Evolutionary conservation across 2,329 filamentous ascomycete species (phyloP).

Genomic region (Diaporthe ampelina): DNA sequence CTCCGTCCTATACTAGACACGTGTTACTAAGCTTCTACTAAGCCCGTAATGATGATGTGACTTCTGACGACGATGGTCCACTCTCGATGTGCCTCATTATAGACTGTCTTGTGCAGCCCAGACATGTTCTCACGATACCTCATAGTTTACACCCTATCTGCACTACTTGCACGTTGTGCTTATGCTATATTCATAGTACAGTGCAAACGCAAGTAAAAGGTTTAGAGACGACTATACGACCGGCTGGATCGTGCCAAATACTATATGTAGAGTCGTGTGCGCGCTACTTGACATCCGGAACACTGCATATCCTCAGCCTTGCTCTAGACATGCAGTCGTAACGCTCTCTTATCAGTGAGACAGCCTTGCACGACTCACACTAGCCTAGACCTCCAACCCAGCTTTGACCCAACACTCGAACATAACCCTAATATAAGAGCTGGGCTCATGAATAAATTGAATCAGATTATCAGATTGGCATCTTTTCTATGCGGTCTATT

Average conservation of each 20-base stretch:
- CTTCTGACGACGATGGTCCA: not conserved
- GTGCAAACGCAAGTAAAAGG: no score
- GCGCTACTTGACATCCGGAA: not conserved
- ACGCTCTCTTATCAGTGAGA: not conserved
- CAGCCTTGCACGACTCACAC: not conserved
- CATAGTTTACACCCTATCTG: no score
- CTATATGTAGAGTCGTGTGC: not conserved
- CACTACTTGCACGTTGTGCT: no score
- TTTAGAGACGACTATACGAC: not conserved
- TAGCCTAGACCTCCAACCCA: not conserved
- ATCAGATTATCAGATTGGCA: no score
- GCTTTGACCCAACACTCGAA: not conserved
- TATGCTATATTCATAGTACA: not conserved
- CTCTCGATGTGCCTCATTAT: not conserved
- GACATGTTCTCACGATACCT: not conserved
- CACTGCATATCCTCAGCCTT: not conserved
- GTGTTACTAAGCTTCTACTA: conserved; percentile 23
- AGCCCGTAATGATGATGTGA: not conserved
- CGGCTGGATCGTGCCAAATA: not conserved
- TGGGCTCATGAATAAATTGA: not conserved
- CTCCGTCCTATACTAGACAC: not conserved
- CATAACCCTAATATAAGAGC: not conserved
- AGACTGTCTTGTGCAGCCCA: not conserved
- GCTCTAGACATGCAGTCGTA: not conserved
- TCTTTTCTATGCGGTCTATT: not conserved